Percentiles rank a stretch among this genome's conserved stretches.
These are phyloP conservation scores for Gaeumannomyces tritici DNA, from an alignment of 2,329 filamentous ascomycete species.

Conservation along the genomic window DNA sequence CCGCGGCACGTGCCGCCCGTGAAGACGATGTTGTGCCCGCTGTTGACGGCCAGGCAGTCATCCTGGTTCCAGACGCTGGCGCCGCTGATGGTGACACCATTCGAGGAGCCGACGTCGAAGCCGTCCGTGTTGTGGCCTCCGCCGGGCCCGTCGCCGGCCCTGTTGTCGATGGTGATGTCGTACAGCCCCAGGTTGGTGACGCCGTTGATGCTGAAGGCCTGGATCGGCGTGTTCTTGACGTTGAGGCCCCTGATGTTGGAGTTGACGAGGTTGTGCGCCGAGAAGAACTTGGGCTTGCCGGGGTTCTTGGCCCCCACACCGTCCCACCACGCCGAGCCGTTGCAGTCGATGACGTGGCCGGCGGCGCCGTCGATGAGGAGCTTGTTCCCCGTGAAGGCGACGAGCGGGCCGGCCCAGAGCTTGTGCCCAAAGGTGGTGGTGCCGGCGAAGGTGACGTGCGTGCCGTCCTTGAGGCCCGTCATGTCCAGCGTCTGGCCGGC, in stretches of 20 bases:
- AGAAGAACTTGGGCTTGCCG: constrained; percentile 54
- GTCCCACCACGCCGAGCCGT: constrained; percentile 45
- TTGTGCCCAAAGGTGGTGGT: constrained; percentile 58
- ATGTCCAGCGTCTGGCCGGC: constrained; percentile 52
- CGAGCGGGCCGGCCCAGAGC: constrained; percentile 55
- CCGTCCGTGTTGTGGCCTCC: constrained; percentile 45
- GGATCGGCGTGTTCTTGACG: constrained; percentile 30
- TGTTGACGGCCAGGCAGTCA: constrained; percentile 47
- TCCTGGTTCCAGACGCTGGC: constrained; percentile 51
- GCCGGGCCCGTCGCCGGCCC: constrained; percentile 19
- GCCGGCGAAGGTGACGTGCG: constrained; percentile 50
- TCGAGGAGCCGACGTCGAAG: constrained; percentile 44
- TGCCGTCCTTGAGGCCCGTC: constrained; percentile 36
- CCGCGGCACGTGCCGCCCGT: constrained; percentile 34
- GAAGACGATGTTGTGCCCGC: constrained; percentile 23
- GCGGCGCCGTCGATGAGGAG: constrained; percentile 42
- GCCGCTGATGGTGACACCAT: constrained; percentile 38
- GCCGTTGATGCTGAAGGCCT: constrained; percentile 29
- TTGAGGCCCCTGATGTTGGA: constrained; percentile 35
- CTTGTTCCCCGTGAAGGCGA: constrained; percentile 47
- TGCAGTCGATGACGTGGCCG: constrained; percentile 44
- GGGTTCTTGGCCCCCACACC: constrained; percentile 44
- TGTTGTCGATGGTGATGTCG: constrained; percentile 27
- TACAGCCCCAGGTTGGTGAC: constrained; percentile 23
- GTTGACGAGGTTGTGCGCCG: constrained; percentile 37